Evolutionary conservation across 805 yeast genomes (phyloP).

Genomic region (Cyberlindnera samutprakarnensis): DNA sequence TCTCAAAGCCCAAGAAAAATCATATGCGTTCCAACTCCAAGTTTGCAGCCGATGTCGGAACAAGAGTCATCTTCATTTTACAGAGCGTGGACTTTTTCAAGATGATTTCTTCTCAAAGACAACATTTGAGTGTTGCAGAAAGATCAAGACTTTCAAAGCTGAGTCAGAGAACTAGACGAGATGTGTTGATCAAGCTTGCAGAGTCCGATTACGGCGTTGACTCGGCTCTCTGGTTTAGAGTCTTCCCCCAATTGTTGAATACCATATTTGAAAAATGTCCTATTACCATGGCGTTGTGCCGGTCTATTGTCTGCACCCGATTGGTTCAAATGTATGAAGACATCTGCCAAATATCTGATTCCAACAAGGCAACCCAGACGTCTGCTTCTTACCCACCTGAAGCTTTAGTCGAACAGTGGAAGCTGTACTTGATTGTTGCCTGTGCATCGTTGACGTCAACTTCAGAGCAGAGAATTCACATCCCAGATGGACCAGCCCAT

Average conservation of each 20-base stretch:
- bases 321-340: slow-evolving; percentile 79
- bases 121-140: slow-evolving; percentile 63
- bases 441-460: slow-evolving; percentile 89
- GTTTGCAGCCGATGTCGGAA: slow-evolving; percentile 73
- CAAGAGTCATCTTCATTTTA: slow-evolving; percentile 67
- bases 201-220: slow-evolving; percentile 94
- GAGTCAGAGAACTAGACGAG: slow-evolving; percentile 47
- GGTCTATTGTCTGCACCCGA: slow-evolving; percentile 85
- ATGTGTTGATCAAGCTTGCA: slow-evolving; percentile 67
- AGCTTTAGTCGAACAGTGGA: slow-evolving; percentile 77
- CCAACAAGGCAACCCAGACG: slow-evolving; percentile 23
- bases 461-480: slow-evolving; percentile 70
- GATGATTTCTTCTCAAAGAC: slow-evolving; percentile 44
- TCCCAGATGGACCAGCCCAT: slow-evolving; percentile 49
- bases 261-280: slow-evolving; percentile 78
- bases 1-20: slow-evolving; percentile 14
- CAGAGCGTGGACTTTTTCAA: slow-evolving; percentile 64
- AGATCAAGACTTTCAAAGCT: slow-evolving; percentile 61
- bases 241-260: slow-evolving; percentile 68
- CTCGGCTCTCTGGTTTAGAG: slow-evolving; percentile 91
- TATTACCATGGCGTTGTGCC: slow-evolving; percentile 85
- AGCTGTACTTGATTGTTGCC: slow-evolving; percentile 80
- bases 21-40: slow-evolving; percentile 54
- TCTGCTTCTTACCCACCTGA: slow-evolving; percentile 49
- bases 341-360: slow-evolving; percentile 46